These are phyloP conservation scores for Diaporthe humulicola DNA, from an alignment of 2,329 filamentous ascomycete genomes.

Conservation along the genomic window DNA sequence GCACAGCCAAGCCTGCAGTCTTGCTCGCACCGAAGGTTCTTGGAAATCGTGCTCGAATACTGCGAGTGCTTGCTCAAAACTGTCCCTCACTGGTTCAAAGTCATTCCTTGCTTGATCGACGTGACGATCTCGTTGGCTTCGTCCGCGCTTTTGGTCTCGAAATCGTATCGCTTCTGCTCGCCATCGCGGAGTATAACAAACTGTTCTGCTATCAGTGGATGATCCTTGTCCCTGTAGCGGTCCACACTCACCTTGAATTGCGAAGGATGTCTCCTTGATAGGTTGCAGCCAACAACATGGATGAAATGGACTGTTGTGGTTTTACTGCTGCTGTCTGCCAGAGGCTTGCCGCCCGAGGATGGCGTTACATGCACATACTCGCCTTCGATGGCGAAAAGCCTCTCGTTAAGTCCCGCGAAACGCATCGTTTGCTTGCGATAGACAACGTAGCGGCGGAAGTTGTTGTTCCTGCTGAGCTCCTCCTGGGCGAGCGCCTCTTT, in stretches of 20 bases:
- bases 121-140: conserved; percentile 84
- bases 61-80: background rate
- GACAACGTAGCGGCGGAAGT: conserved; percentile 83
- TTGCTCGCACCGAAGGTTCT: background rate
- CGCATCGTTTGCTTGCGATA: conserved; percentile 87
- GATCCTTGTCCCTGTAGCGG: background rate
- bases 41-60: background rate
- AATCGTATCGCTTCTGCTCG: conserved; percentile 87
- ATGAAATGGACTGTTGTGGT: conserved; percentile 87
- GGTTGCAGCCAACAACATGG: conserved; percentile 85
- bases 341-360: conserved; percentile 73
- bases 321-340: conserved; percentile 75
- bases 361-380: conserved; percentile 92
- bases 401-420: conserved; percentile 81
- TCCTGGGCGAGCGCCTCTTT: conserved; percentile 73
- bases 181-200: conserved; percentile 80
- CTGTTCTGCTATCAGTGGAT: conserved; percentile 50
- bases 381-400: conserved; percentile 83
- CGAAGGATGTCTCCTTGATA: conserved; percentile 82
- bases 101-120: conserved; percentile 82
- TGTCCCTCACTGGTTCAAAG: conserved; percentile 69
- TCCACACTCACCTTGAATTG: conserved; percentile 75
- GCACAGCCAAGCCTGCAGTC: conserved; percentile 17
- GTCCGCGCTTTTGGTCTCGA: conserved; percentile 79
- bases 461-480: conserved; percentile 66